Evolutionary conservation across 2,329 filamentous ascomycete genomes (phyloP).

Genomic region (Ophiostoma montium): DNA sequence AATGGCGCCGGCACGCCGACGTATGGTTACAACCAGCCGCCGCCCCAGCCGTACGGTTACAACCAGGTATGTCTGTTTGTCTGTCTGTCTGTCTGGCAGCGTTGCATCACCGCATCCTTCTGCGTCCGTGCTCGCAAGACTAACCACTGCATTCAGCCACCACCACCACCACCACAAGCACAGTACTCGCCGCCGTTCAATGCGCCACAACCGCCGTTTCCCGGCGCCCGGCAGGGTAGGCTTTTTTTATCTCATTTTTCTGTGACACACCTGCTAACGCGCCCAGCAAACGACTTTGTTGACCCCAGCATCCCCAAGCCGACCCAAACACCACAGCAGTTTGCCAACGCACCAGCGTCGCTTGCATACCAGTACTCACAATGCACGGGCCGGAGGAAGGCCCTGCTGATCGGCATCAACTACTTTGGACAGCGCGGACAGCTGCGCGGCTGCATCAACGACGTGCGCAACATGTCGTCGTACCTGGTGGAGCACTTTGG

Average conservation of each 20-base stretch:
- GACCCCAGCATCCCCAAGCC: constrained; percentile 8
- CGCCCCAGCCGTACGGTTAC: constrained; percentile 8
- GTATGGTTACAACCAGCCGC: constrained; percentile 7
- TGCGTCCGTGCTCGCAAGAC: too few relatives aligned
- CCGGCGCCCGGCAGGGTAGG: constrained; percentile 2
- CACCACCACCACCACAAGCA: constrained; percentile 3
- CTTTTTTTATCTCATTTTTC: not conserved
- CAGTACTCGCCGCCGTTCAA: not conserved
- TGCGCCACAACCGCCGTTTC: not conserved
- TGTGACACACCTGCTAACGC: not conserved
- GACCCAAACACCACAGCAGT: constrained; percentile 8
- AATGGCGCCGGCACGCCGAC: constrained; percentile 1
- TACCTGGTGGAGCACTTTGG: constrained; percentile 83
- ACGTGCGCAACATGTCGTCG: constrained; percentile 90
- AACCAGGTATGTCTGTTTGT: constrained; percentile 7
- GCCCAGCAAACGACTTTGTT: constrained; percentile 2
- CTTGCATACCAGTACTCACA: constrained; percentile 87
- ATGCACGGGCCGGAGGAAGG: constrained; percentile 80
- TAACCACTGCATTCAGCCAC: not conserved
- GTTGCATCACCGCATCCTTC: not conserved
- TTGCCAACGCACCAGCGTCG: constrained; percentile 57
- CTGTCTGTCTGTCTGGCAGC: not conserved
- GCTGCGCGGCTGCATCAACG: constrained; percentile 88
- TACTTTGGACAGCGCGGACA: constrained; percentile 89
- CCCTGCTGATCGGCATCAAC: constrained; percentile 86